These are phyloP conservation scores for Ophiostoma quercus DNA, from an alignment of 2,329 filamentous ascomycete genomes.

Conservation along the genomic window DNA sequence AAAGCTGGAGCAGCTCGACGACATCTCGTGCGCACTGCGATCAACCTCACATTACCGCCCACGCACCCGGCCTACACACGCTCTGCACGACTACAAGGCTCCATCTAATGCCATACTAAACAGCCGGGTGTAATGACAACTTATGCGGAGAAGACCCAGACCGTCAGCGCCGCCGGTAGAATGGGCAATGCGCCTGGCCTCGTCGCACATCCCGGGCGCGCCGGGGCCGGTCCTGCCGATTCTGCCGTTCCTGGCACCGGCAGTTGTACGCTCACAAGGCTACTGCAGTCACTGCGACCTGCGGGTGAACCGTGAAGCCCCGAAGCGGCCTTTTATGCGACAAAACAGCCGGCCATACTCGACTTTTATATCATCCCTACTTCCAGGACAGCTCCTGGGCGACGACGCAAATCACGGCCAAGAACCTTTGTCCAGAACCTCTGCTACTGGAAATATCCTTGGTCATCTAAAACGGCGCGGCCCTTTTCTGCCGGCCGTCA, in stretches of 20 bases:
- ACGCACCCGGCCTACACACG: not conserved
- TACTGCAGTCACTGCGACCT: not conserved
- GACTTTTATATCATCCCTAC: not conserved
- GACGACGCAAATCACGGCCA: not conserved
- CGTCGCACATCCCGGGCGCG: conserved; percentile 3
- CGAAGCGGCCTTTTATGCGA: not conserved
- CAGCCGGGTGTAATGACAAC: conserved; percentile 23
- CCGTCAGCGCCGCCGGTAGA: conserved; percentile 22
- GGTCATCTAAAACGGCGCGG: conserved; percentile 25
- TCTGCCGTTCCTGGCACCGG: not conserved
- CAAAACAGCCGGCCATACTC: not conserved
- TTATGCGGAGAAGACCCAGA: conserved; percentile 10
- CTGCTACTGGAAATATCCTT: not conserved
- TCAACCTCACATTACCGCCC: not conserved
- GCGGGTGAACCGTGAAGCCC: not conserved
- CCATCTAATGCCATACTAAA: not conserved
- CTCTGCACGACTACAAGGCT: not conserved
- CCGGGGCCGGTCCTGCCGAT: not conserved
- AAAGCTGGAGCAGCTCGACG: not conserved
- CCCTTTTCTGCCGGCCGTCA: conserved; percentile 15
- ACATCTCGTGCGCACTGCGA: conserved; percentile 1
- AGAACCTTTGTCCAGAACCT: not conserved
- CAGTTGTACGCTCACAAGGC: not conserved
- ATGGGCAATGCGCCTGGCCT: conserved; percentile 28
- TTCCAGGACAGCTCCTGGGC: not conserved